Percentiles rank a stretch among this genome's conserved stretches.
These are phyloP conservation scores for Tricholoma flavovirens DNA, from an alignment of 768 basidiomycete genomes.

Conservation along the genomic window DNA sequence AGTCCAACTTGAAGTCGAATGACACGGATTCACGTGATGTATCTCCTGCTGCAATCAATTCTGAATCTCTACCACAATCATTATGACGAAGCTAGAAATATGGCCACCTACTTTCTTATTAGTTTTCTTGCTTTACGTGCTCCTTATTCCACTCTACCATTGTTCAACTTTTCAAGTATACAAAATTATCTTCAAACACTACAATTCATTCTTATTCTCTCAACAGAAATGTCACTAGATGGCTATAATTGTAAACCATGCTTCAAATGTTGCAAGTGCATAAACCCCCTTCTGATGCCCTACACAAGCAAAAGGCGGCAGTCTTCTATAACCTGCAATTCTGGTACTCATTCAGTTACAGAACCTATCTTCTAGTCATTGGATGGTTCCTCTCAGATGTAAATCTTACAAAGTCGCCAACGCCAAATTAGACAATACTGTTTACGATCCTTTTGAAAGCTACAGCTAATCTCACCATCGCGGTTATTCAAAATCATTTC, in stretches of 20 bases:
- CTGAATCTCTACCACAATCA: no score
- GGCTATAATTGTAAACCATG: no score
- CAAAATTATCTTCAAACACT: no score
- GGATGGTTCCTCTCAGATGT: slow-evolving; percentile 73
- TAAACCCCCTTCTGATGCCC: slow-evolving; percentile 41
- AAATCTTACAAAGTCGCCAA: slow-evolving; percentile 61
- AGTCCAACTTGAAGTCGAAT: neutral
- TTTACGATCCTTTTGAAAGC: slow-evolving; percentile 93
- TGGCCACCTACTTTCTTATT: slow-evolving; percentile 88
- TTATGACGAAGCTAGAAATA: slow-evolving; percentile 81
- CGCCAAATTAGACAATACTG: slow-evolving; percentile 52
- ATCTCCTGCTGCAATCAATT: slow-evolving; percentile 35
- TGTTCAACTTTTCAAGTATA: slow-evolving; percentile 35
- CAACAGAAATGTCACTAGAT: no score
- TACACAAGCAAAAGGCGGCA: slow-evolving; percentile 49
- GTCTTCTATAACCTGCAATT: neutral
- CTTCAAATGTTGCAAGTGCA: slow-evolving; percentile 68
- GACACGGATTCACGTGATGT: neutral
- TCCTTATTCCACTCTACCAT: slow-evolving; percentile 69
- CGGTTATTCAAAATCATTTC: slow-evolving; percentile 80
- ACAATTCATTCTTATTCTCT: no score
- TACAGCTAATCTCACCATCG: slow-evolving; percentile 75
- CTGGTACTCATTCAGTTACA: slow-evolving; percentile 21
- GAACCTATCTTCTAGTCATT: slow-evolving; percentile 51
- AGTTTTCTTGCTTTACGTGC: slow-evolving; percentile 81